phyloP scores from a whole-genome alignment of 192 early-diverging fungal species.

The Backusella sp. region DNA sequence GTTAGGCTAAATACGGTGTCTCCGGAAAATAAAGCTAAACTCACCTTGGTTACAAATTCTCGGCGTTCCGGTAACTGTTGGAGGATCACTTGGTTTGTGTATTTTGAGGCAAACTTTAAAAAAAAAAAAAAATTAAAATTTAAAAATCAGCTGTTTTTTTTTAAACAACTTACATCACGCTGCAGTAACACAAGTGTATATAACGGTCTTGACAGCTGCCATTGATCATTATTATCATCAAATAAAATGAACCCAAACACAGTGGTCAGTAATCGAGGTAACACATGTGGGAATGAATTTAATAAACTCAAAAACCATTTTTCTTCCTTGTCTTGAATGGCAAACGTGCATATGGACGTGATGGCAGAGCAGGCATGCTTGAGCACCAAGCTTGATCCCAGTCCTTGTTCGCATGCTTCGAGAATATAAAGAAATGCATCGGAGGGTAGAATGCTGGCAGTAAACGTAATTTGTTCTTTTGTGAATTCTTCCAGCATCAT shows the following conservation, averaged over 20 bases:
- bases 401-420: slow-evolving; percentile 67
- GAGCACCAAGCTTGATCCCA: slow-evolving; percentile 55
- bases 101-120: slow-evolving; percentile 51
- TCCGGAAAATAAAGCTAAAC: background rate
- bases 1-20: background rate
- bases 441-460: slow-evolving; percentile 56
- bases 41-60: slow-evolving; percentile 42
- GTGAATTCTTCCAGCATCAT: slow-evolving; percentile 68
- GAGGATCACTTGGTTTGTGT: slow-evolving; percentile 53
- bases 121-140: background rate
- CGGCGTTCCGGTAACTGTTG: slow-evolving; percentile 49
- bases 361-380: slow-evolving; percentile 67
- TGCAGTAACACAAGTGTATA: slow-evolving; percentile 76
- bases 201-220: slow-evolving; percentile 80
- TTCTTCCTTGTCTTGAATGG: slow-evolving; percentile 45
- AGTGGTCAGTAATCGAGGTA: slow-evolving; percentile 59
- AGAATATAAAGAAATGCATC: slow-evolving; percentile 67
- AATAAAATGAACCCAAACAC: slow-evolving; percentile 76
- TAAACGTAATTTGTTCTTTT: slow-evolving; percentile 60
- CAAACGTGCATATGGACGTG: slow-evolving; percentile 68
- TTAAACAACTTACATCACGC: slow-evolving; percentile 44
- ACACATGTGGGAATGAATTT: slow-evolving; percentile 56
- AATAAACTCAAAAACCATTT: slow-evolving; percentile 49
- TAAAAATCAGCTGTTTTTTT: background rate
- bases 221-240: slow-evolving; percentile 80